Percentiles rank a stretch among this genome's conserved stretches.
These are phyloP conservation scores for Prosopis cineraria DNA, from an alignment of 306 rosid genomes.

Conservation along the genomic window DNA sequence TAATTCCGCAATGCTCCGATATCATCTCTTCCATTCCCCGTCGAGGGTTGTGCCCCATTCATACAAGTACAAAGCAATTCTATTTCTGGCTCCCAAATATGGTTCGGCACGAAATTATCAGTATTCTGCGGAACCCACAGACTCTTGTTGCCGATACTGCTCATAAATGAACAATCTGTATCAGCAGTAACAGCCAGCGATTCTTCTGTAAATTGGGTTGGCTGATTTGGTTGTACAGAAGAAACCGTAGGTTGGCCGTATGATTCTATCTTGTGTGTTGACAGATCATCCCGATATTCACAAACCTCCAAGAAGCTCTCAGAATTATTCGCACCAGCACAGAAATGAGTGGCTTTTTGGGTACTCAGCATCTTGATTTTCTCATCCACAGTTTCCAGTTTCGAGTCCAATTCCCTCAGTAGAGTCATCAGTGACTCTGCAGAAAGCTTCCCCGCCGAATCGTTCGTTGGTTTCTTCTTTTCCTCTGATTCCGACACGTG, in stretches of 20 bases:
- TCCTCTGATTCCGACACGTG: neutral
- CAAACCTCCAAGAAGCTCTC: neutral
- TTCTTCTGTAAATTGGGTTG: neutral
- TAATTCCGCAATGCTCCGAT: neutral
- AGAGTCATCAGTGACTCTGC: neutral
- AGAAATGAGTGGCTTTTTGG: neutral
- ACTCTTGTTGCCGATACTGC: neutral
- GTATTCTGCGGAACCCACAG: neutral
- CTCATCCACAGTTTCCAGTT: neutral
- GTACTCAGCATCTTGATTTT: neutral
- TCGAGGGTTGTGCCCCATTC: neutral
- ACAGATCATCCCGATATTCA: neutral
- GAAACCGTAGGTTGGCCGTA: neutral
- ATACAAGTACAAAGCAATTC: neutral
- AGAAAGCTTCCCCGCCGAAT: neutral
- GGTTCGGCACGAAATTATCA: neutral
- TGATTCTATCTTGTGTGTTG: neutral
- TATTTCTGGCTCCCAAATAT: neutral
- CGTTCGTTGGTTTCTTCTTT: neutral
- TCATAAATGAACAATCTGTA: neutral
- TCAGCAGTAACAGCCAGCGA: neutral
- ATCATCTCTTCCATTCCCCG: neutral
- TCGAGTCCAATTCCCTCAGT: neutral
- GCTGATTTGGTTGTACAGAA: neutral
- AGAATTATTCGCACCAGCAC: neutral